Percentiles rank a stretch among this genome's conserved stretches.
phyloP scores from a whole-genome alignment of 192 early-diverging fungal genomes.

The Backusella tuberculispora region DNA sequence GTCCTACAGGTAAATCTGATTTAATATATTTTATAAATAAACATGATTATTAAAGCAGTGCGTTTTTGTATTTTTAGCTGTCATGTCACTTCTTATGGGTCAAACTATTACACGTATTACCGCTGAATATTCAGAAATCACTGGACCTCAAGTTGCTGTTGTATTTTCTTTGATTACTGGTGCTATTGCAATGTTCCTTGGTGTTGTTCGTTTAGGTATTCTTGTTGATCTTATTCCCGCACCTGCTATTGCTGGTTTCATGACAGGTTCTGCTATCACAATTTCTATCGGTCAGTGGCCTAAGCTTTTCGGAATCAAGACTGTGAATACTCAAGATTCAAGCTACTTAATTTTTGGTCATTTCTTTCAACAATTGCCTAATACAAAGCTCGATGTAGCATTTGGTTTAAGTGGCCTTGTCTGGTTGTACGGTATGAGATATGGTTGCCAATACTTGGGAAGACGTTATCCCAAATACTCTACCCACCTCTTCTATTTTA shows the following conservation, averaged over 20 bases:
- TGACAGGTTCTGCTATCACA: constrained; percentile 79
- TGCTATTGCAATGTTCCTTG: constrained; percentile 69
- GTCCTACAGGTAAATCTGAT: constrained; percentile 41
- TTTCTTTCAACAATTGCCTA: constrained; percentile 52
- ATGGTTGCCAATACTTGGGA: constrained; percentile 34
- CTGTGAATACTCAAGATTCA: constrained; percentile 72
- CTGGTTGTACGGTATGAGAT: constrained; percentile 49
- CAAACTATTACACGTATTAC: constrained; percentile 60
- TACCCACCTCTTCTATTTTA: constrained; percentile 63
- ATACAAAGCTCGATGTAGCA: constrained; percentile 60
- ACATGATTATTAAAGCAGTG: not conserved
- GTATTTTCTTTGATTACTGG: constrained; percentile 79
- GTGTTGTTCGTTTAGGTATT: constrained; percentile 84
- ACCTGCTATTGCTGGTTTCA: constrained; percentile 88
- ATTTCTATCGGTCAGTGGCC: constrained; percentile 78
- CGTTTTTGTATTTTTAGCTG: constrained; percentile 44
- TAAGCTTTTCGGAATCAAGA: constrained; percentile 77
- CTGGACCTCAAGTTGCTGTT: constrained; percentile 58
- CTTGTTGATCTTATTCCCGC: constrained; percentile 90
- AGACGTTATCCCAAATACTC: constrained; percentile 53
- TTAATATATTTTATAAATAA: not conserved
- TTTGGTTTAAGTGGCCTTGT: constrained; percentile 58
- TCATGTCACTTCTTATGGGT: constrained; percentile 78
- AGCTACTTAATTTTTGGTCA: constrained; percentile 57
- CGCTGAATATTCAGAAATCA: constrained; percentile 28